Conservation (phyloP, 305 asterid genomes). For the Solanum aculeatissimum region DNA sequence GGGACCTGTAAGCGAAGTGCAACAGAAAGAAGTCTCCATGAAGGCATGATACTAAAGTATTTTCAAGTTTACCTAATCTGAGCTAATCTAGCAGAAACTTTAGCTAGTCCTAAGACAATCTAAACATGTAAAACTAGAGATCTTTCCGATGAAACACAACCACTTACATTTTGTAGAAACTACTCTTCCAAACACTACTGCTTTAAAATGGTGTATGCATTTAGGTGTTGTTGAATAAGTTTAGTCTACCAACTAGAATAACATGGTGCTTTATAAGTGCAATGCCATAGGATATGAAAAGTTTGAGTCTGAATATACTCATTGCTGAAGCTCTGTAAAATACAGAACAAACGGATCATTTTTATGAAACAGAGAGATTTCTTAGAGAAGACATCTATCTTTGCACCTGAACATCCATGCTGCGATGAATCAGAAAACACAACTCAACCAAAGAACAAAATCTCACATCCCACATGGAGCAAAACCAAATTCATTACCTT, state of each 20-base stretch:
- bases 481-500: not conserved
- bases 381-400: not conserved
- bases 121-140: not conserved
- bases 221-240: not conserved
- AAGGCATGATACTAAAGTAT: not conserved
- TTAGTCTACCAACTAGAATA: not conserved
- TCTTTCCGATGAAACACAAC: not conserved
- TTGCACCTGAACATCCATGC: not conserved
- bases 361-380: not conserved
- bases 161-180: not conserved
- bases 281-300: not conserved
- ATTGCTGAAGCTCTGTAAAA: not conserved
- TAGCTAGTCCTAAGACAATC: not conserved
- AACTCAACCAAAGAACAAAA: not conserved
- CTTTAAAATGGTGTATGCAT: not conserved
- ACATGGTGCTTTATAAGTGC: not conserved
- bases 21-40: not conserved
- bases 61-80: not conserved
- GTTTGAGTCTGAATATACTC: not conserved
- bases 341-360: not conserved
- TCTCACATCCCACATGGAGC: not conserved
- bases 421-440: not conserved
- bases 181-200: not conserved
- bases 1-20: slow-evolving; percentile 55
- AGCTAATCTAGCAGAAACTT: not conserved